phyloP scores from a whole-genome alignment of 768 basidiomycete genomes.

The Nidula microcarpa region DNA sequence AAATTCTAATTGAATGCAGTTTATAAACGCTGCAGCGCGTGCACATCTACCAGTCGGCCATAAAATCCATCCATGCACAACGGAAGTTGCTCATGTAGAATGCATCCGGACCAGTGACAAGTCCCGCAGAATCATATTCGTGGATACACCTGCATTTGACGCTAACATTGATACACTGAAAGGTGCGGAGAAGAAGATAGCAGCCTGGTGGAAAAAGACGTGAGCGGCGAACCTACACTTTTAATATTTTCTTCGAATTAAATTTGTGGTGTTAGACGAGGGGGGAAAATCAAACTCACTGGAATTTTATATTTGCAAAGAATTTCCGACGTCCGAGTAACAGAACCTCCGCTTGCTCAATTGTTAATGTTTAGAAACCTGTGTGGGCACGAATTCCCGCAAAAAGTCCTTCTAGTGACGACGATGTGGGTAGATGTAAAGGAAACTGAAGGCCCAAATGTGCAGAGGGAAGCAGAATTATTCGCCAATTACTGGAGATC shows the following conservation, averaged over 20 bases:
- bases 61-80: conserved; percentile 16
- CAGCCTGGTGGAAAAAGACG: conserved; percentile 21
- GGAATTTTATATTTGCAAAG: conserved; percentile 12
- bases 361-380: conserved; percentile 10
- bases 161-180: conserved; percentile 15
- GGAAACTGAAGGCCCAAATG: no score
- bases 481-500: no score
- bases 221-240: conserved; percentile 1
- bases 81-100: conserved; percentile 9
- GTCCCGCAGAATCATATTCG: conserved; percentile 14
- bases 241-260: neutral
- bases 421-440: conserved; percentile 11
- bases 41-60: conserved; percentile 14
- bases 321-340: conserved; percentile 12
- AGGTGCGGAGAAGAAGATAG: conserved; percentile 15
- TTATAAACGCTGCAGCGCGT: conserved; percentile 19
- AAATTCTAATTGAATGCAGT: conserved; percentile 8
- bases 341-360: conserved; percentile 1
- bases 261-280: conserved; percentile 1
- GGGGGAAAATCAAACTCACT: conserved; percentile 5
- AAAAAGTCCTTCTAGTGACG: conserved; percentile 11
- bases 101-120: conserved; percentile 7
- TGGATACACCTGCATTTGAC: conserved; percentile 29
- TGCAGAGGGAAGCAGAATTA: no score
- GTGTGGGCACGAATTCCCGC: conserved; percentile 5